phyloP scores from a whole-genome alignment of 768 basidiomycete species.

The Collybiopsis luxurians region DNA sequence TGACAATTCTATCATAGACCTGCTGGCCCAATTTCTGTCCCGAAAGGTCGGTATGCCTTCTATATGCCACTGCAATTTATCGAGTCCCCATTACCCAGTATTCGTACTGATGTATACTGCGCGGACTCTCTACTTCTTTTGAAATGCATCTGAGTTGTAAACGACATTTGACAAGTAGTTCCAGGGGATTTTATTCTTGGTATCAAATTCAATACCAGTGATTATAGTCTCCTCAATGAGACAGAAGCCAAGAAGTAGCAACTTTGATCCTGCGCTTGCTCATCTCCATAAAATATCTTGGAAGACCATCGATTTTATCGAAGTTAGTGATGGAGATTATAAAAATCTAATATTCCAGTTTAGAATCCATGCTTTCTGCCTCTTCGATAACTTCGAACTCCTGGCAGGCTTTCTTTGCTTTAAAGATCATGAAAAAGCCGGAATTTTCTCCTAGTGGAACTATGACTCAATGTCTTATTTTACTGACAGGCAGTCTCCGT shows the following conservation, averaged over 20 bases:
- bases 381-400: constrained; percentile 19
- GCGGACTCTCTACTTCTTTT: constrained; percentile 55
- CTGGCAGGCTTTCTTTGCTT: constrained; percentile 73
- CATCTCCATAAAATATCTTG: constrained; percentile 63
- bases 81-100: constrained; percentile 31
- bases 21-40: constrained; percentile 77
- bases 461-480: constrained; percentile 50
- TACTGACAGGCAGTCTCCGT: constrained; percentile 80
- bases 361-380: constrained; percentile 41
- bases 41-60: constrained; percentile 46
- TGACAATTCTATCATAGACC: constrained; percentile 42
- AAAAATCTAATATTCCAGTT: constrained; percentile 42
- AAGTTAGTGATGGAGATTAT: constrained; percentile 87
- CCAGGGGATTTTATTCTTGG: constrained; percentile 67
- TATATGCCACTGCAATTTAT: neutral
- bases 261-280: constrained; percentile 47
- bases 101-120: constrained; percentile 57
- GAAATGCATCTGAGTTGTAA: constrained; percentile 49
- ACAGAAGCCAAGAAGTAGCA: constrained; percentile 18
- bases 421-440: constrained; percentile 43
- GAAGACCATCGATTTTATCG: constrained; percentile 76
- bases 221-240: constrained; percentile 47
- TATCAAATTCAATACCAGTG: constrained; percentile 78
- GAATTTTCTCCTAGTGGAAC: constrained; percentile 22
- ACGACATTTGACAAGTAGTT: constrained; percentile 50